Base-by-base conservation (phyloP, 108 stramenopile genomes). In the Epipyxis sp. region DNA sequence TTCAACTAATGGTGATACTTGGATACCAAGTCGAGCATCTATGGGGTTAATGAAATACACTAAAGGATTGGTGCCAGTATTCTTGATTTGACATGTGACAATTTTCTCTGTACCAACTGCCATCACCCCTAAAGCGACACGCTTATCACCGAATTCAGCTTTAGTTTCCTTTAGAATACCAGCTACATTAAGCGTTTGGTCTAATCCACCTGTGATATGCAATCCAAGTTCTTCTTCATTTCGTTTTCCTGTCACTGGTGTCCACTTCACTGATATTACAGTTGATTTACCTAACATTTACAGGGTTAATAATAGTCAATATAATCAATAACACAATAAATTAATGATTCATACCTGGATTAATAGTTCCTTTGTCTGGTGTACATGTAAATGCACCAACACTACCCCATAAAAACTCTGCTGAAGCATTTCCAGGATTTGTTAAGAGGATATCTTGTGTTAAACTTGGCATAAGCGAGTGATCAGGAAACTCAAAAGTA, bases 161-260 rank as follows among this genome's bases (percentile, higher is more conserved):
- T n/a, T 80, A 16, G 76, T 69, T 32, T 85, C 85, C 1, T 59
- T 44, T 34, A 82, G 45, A 39, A 50, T 34, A n/a, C 85, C 85
- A 16, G 25, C 29, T 16, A 82, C 79, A 29, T 16, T 25, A 25
- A 85, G 76, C 35, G 46, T 37, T 45, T 83, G 78, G 1, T 82
- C 85, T 1, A 79, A 32, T 30, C 82, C 85, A 0, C 85, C 85
- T 1, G 78, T 78, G 30, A 85, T 81, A 46, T 62, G 72, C 30
- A 83, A 74, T 0, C 20, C 42, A 1, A 85, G 40, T 1, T 68
- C 69, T 40, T 80, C 81, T 0, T 40, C 39, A 44, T 69, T 69
- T 50, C 69, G 44, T 41, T 34, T 43, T 30, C 62, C 76, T 16
- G 46, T 50, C n/a, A n/a, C 1, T 1, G 85, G 85, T 1, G 44